Evolutionary conservation across 257 asterid genomes (phyloP).

Genomic region (Nicotiana attenuata): DNA sequence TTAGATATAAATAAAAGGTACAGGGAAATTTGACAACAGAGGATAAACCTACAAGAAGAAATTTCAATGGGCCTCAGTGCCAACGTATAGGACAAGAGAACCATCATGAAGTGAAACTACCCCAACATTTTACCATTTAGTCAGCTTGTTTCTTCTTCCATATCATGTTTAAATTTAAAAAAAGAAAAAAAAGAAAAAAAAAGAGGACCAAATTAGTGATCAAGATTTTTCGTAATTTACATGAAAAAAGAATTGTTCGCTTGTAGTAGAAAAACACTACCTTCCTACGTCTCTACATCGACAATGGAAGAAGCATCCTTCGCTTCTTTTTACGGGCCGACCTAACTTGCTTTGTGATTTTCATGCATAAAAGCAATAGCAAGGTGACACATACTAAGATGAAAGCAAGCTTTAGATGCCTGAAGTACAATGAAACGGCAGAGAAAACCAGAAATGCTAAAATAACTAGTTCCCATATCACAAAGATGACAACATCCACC

Average conservation of each 20-base stretch:
- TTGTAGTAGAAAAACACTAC: neutral
- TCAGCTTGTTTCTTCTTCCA: too few species aligned
- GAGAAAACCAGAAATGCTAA: slow-evolving; percentile 75
- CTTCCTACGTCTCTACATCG: slow-evolving; percentile 47
- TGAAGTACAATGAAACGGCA: slow-evolving; percentile 68
- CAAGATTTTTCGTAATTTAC: slow-evolving; percentile 30
- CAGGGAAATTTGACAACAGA: too few species aligned
- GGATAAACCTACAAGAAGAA: neutral
- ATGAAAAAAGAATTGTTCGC: slow-evolving; percentile 8
- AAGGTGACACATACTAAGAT: slow-evolving; percentile 47
- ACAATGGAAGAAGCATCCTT: slow-evolving; percentile 95
- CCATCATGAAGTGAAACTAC: too few species aligned
- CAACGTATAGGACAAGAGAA: too few species aligned
- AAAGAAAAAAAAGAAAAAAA: too few species aligned
- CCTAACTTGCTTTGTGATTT: slow-evolving; percentile 65
- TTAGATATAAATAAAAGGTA: neutral
- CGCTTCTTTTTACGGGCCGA: slow-evolving; percentile 74
- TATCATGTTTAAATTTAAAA: too few species aligned
- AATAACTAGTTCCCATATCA: slow-evolving; percentile 81
- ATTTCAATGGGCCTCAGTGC: neutral
- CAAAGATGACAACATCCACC: slow-evolving; percentile 77
- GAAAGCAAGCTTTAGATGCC: slow-evolving; percentile 59
- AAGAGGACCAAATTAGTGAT: too few species aligned
- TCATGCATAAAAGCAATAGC: slow-evolving; percentile 61
- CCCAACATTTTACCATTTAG: too few species aligned